Evolutionary conservation across 345 rosid species (phyloP).

Genomic region (Aquilaria yunnanensis): DNA sequence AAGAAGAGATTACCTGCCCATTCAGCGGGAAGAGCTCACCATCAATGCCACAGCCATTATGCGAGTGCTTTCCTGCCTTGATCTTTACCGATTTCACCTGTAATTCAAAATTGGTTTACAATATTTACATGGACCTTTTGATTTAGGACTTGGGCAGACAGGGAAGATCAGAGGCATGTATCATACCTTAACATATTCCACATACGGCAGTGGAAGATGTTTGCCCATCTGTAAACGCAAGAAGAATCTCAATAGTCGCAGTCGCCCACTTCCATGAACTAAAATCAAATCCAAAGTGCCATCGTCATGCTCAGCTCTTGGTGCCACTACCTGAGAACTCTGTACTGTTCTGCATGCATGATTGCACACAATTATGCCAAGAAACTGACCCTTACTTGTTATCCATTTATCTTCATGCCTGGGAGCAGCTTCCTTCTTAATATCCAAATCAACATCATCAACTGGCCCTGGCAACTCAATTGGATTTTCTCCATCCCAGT

Average conservation of each 20-base stretch:
- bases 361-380: constrained; percentile 90
- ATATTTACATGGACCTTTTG: constrained; percentile 5
- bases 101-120: constrained; percentile 7
- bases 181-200: constrained; percentile 87
- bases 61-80: constrained; percentile 68
- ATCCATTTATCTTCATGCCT: constrained; percentile 75
- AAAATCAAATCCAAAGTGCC: constrained; percentile 78
- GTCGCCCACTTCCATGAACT: constrained; percentile 90
- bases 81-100: constrained; percentile 94
- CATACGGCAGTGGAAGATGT: constrained; percentile 90
- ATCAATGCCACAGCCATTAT: constrained; percentile 86
- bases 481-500: constrained; percentile 78
- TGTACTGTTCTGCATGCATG: constrained; percentile 97
- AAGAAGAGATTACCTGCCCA: constrained; percentile 72
- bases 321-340: constrained; percentile 95
- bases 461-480: constrained; percentile 86
- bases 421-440: constrained; percentile 43
- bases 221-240: constrained; percentile 77
- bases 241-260: constrained; percentile 78
- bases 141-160: neutral
- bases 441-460: constrained; percentile 60
- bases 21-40: constrained; percentile 83
- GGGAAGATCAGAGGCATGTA: neutral
- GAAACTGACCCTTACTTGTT: constrained; percentile 69
- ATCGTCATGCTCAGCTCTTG: constrained; percentile 87